Conservation (phyloP, 495 filamentous ascomycete species). For the Podospora appendiculata region DNA sequence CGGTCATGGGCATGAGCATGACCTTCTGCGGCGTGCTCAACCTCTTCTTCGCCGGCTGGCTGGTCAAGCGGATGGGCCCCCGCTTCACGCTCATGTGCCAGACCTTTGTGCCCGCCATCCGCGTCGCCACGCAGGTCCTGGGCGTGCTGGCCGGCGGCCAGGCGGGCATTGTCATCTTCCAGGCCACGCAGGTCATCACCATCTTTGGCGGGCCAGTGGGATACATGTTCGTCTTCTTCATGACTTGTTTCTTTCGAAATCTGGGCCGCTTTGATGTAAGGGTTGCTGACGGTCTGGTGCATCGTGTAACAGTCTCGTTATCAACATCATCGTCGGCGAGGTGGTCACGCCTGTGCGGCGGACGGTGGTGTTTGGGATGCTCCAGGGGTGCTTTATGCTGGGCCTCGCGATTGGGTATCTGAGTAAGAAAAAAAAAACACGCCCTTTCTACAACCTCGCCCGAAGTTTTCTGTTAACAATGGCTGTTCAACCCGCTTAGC, state of each 20-base stretch:
- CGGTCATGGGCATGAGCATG: constrained; percentile 43
- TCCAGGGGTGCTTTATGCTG: constrained; percentile 49
- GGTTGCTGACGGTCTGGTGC: no score
- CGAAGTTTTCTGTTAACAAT: neutral
- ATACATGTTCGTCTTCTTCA: constrained; percentile 31
- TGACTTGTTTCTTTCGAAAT: no score
- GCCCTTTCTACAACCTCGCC: neutral
- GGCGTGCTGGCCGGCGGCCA: constrained; percentile 43
- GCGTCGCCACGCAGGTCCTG: constrained; percentile 46
- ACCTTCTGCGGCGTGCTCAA: constrained; percentile 46
- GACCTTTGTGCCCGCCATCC: constrained; percentile 43
- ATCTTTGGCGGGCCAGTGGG: constrained; percentile 50
- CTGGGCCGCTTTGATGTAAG: no score
- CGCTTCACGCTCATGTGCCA: constrained; percentile 43
- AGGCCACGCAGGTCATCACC: constrained; percentile 47
- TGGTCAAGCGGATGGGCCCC: constrained; percentile 47
- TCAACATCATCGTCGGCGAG: constrained; percentile 48
- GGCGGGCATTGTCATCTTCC: constrained; percentile 47
- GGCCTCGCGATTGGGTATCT: constrained; percentile 47
- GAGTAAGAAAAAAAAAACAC: constrained; percentile 14
- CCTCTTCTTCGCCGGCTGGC: constrained; percentile 50
- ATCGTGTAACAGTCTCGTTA: neutral
- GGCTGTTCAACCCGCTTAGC: constrained; percentile 16
- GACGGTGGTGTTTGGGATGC: constrained; percentile 44
- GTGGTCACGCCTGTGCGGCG: constrained; percentile 38